Conservation (phyloP, 495 filamentous ascomycete genomes). For the Evansstolkia leycettana region DNA sequence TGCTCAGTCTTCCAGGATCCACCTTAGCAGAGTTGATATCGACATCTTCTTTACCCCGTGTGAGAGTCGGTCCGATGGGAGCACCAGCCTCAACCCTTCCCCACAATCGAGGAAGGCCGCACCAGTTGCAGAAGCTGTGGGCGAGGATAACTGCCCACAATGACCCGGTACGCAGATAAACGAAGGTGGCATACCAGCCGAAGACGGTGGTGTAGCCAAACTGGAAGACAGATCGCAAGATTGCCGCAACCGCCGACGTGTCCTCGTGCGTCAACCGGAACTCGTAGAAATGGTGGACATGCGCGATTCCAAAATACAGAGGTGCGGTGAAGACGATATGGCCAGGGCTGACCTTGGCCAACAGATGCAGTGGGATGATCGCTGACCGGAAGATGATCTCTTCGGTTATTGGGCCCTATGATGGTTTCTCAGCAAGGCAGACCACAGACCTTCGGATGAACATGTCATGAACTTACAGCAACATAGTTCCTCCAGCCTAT, state of each 20-base stretch:
- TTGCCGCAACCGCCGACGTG: constrained; percentile 41
- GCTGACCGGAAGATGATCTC: constrained; percentile 86
- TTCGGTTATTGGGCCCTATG: constrained; percentile 77
- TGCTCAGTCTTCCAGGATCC: constrained; percentile 15
- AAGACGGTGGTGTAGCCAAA: constrained; percentile 90
- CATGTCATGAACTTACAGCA: constrained; percentile 31
- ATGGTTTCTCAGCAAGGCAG: constrained; percentile 1
- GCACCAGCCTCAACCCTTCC: constrained; percentile 48
- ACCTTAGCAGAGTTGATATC: constrained; percentile 9
- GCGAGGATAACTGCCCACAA: constrained; percentile 57
- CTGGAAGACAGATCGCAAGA: constrained; percentile 67
- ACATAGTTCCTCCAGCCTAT: constrained; percentile 55
- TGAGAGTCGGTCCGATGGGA: constrained; percentile 17
- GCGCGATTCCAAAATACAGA: constrained; percentile 87
- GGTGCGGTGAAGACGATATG: constrained; percentile 68
- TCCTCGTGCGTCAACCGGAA: constrained; percentile 72
- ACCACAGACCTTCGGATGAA: background rate
- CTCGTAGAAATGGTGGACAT: constrained; percentile 94
- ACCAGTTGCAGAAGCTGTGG: constrained; percentile 87
- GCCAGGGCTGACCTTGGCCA: constrained; percentile 47
- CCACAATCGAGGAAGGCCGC: constrained; percentile 81
- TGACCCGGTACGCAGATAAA: constrained; percentile 81
- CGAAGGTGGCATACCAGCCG: constrained; percentile 80
- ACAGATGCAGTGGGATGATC: constrained; percentile 67
- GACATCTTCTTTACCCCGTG: constrained; percentile 30